phyloP scores from a whole-genome alignment of 2,329 filamentous ascomycete species.

The Paecilomyces dactylethromorphus region DNA sequence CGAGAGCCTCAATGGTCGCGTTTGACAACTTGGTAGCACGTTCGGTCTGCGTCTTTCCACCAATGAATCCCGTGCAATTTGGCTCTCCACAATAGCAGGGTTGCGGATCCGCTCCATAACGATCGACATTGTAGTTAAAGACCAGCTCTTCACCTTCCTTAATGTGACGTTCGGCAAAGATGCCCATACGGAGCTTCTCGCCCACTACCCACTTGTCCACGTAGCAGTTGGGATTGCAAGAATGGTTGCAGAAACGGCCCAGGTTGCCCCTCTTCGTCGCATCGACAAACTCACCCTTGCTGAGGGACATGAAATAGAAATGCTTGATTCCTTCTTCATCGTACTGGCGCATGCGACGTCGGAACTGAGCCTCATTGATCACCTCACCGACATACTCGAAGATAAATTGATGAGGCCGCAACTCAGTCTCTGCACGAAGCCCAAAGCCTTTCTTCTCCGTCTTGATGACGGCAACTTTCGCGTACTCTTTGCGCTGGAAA shows the following conservation, averaged over 20 bases:
- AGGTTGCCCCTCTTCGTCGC: conserved; percentile 95
- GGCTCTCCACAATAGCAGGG: conserved; percentile 93
- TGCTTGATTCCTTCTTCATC: conserved; percentile 96
- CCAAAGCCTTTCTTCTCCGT: conserved; percentile 98
- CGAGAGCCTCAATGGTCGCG: conserved; percentile 87
- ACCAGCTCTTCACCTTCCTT: conserved; percentile 88
- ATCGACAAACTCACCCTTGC: conserved; percentile 93
- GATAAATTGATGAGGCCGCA: conserved; percentile 83
- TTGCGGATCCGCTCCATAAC: conserved; percentile 93
- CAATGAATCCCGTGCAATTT: conserved; percentile 94
- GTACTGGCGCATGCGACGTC: conserved; percentile 85
- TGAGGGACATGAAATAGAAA: conserved; percentile 99
- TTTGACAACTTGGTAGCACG: conserved; percentile 85
- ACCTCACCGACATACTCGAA: conserved; percentile 99
- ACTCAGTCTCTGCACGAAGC: conserved; percentile 69
- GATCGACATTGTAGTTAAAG: conserved; percentile 99
- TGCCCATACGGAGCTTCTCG: conserved; percentile 96
- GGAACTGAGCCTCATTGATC: conserved; percentile 86
- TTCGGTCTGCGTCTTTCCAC: conserved; percentile 95
- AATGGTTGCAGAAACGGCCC: conserved; percentile 97
- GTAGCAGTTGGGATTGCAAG: conserved; percentile 97
- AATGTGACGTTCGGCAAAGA: conserved; percentile 83
- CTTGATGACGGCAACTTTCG: conserved; percentile 88
- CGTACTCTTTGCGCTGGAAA: conserved; percentile 85
- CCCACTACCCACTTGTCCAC: conserved; percentile 99